phyloP scores from a whole-genome alignment of 176 grass and related monocot species.

The Puya raimondii region DNA sequence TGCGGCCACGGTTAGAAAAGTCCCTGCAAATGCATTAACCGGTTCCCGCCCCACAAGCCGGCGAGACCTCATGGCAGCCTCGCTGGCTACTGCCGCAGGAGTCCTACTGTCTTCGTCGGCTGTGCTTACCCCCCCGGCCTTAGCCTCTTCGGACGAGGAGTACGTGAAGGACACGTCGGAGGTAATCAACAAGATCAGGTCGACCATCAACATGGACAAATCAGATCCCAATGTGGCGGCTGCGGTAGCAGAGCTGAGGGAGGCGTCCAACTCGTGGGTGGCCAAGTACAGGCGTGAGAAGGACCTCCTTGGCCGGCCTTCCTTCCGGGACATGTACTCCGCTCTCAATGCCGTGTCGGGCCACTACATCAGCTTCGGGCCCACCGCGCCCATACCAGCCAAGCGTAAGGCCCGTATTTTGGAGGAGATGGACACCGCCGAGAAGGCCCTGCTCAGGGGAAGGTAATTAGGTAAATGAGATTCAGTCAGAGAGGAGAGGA shows the following conservation, averaged over 20 bases:
- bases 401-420: conserved; percentile 94
- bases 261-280: conserved; percentile 88
- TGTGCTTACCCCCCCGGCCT: conserved; percentile 7
- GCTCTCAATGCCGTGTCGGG: conserved; percentile 98
- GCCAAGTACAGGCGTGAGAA: conserved; percentile 97
- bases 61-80: conserved; percentile 1
- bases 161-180: conserved; percentile 86
- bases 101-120: conserved; percentile 4
- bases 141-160: conserved; percentile 55
- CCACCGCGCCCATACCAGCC: conserved; percentile 85
- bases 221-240: conserved; percentile 70
- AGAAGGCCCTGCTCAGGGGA: conserved; percentile 90
- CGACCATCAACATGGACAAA: conserved; percentile 78
- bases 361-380: conserved; percentile 99
- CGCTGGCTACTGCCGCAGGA: conserved; percentile 1
- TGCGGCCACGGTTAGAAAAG: background rate
- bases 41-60: background rate
- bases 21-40: too few relatives aligned
- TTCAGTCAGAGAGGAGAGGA: too few relatives aligned
- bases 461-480: conserved; percentile 33
- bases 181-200: conserved; percentile 88
- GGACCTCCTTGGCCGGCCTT: conserved; percentile 57
- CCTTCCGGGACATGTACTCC: conserved; percentile 97
- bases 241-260: conserved; percentile 78
- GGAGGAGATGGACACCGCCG: conserved; percentile 97